phyloP scores from a whole-genome alignment of 1,139 yeast species.

The Hanseniaspora uvarum region DNA sequence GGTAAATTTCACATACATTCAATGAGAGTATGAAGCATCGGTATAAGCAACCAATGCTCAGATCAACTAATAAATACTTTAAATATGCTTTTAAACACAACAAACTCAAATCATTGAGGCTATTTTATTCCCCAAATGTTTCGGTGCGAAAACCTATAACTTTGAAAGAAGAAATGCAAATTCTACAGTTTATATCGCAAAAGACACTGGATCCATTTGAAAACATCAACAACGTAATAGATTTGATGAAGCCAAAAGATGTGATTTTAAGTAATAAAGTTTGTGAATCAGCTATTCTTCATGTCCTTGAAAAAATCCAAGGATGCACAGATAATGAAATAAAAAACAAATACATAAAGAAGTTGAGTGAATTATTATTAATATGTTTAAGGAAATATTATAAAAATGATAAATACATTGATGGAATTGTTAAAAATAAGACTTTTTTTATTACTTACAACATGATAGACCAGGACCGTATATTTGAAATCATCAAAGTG shows the following conservation, averaged over 20 bases:
- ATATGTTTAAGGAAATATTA: background rate
- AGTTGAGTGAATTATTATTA: background rate
- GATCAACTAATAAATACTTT: background rate
- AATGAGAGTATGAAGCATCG: no score
- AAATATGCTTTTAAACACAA: background rate
- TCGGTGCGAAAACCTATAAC: background rate
- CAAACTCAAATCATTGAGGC: background rate
- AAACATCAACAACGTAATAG: background rate
- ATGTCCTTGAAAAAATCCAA: background rate
- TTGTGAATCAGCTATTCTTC: background rate
- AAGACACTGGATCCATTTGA: background rate
- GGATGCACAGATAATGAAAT: background rate
- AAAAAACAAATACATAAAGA: background rate
- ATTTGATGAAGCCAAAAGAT: background rate
- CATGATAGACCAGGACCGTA: background rate
- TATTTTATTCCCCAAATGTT: background rate
- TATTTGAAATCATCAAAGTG: background rate
- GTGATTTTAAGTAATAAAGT: background rate
- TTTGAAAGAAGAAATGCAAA: background rate
- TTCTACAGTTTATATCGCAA: background rate
- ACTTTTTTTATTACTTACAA: background rate
- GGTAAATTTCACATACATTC: no score
- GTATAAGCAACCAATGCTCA: no score
- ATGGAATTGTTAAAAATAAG: background rate
- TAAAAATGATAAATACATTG: background rate